phyloP scores from a whole-genome alignment of 2,329 filamentous ascomycete species.

The Arthrinium phaeospermum region DNA sequence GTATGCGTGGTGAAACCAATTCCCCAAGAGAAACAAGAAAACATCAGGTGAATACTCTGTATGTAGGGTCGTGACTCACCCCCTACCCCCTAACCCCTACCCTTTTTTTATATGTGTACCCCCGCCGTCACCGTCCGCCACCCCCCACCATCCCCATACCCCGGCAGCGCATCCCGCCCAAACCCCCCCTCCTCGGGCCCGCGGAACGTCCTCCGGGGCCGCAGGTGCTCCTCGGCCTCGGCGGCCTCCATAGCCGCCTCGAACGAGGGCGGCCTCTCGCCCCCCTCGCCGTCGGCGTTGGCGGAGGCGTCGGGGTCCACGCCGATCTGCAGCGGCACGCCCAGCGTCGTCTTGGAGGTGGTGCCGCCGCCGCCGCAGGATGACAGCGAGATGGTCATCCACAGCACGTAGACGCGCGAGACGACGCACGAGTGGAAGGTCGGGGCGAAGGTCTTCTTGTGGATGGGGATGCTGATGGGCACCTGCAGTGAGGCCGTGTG shows the following conservation, averaged over 20 bases:
- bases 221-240: slow-evolving; percentile 50
- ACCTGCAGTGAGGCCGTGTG: slow-evolving; percentile 52
- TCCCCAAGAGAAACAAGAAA: background rate
- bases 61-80: background rate
- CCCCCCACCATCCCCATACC: slow-evolving; percentile 30
- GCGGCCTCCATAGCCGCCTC: slow-evolving; percentile 54
- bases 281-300: slow-evolving; percentile 35
- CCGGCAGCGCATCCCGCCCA: slow-evolving; percentile 44
- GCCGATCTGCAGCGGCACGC: slow-evolving; percentile 58
- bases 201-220: slow-evolving; percentile 45
- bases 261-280: slow-evolving; percentile 51
- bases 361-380: slow-evolving; percentile 49
- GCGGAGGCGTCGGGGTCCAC: slow-evolving; percentile 41
- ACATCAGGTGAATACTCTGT: background rate
- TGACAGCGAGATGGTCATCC: slow-evolving; percentile 47
- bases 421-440: slow-evolving; percentile 65
- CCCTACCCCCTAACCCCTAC: background rate
- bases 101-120: background rate
- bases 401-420: slow-evolving; percentile 60
- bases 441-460: slow-evolving; percentile 58
- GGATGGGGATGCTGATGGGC: slow-evolving; percentile 53
- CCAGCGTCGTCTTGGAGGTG: slow-evolving; percentile 45
- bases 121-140: background rate
- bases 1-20: background rate
- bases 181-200: slow-evolving; percentile 40